Evolutionary conservation across 2,329 filamentous ascomycete genomes (phyloP).

Genomic region (Colletotrichum spinosum): DNA sequence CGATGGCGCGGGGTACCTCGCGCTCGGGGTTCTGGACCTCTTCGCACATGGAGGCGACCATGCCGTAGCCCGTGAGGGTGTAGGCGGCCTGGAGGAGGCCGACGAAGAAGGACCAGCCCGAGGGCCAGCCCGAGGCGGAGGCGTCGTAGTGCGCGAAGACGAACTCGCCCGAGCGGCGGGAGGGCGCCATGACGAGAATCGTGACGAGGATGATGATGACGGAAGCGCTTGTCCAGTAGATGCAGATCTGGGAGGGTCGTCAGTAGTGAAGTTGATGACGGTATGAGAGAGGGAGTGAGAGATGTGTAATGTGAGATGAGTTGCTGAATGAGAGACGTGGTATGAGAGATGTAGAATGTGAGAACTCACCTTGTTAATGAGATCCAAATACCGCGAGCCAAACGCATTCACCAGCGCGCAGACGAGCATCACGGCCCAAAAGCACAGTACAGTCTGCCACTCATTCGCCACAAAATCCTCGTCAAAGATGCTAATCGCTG

Average conservation of each 20-base stretch:
- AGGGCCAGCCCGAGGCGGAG: constrained; percentile 72
- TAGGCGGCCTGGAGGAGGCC: constrained; percentile 75
- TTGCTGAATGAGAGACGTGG: too few species aligned
- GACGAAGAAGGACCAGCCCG: constrained; percentile 79
- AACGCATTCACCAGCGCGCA: constrained; percentile 76
- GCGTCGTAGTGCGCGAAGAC: constrained; percentile 78
- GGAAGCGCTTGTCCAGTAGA: constrained; percentile 76
- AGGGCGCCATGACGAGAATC: constrained; percentile 70
- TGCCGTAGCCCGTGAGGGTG: constrained; percentile 74
- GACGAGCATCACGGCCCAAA: constrained; percentile 77
- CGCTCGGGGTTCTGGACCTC: constrained; percentile 76
- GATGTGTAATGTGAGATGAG: too few species aligned
- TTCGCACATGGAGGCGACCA: constrained; percentile 79
- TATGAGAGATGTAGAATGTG: background rate
- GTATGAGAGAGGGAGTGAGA: too few species aligned
- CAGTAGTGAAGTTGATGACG: too few species aligned
- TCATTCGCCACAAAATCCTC: constrained; percentile 74
- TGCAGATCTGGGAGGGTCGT: constrained; percentile 60
- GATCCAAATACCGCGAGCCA: constrained; percentile 67
- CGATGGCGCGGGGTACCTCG: constrained; percentile 78
- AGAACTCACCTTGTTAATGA: constrained; percentile 71
- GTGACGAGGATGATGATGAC: constrained; percentile 65
- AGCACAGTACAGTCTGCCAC: constrained; percentile 78
- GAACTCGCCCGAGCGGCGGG: constrained; percentile 68
- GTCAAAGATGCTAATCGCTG: constrained; percentile 76